These are phyloP conservation scores for Stereum hirsutum DNA, from an alignment of 1,284 basidiomycete genomes.

Conservation along the genomic window DNA sequence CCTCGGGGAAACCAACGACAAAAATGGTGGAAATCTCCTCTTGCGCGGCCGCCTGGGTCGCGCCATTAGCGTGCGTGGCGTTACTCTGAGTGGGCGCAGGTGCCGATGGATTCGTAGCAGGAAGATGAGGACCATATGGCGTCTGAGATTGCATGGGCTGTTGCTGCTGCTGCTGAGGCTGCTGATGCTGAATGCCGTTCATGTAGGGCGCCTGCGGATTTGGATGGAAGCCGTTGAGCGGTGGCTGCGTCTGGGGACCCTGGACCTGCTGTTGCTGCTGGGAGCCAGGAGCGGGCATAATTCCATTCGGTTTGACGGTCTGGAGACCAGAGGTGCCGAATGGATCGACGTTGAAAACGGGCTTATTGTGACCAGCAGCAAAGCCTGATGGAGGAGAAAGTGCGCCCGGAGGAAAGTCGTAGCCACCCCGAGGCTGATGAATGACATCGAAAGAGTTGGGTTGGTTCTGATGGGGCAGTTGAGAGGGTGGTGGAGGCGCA, in stretches of 20 bases:
- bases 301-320: conserved; percentile 7
- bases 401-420: conserved; percentile 17
- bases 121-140: conserved; percentile 61
- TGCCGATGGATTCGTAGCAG: conserved; percentile 25
- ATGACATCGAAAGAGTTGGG: conserved; percentile 18
- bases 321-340: conserved; percentile 7
- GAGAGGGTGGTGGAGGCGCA: conserved; percentile 11
- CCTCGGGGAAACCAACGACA: conserved; percentile 97
- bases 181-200: conserved; percentile 26
- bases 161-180: conserved; percentile 19
- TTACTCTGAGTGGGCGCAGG: conserved; percentile 16
- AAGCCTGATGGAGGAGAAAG: conserved; percentile 14
- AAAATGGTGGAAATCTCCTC: conserved; percentile 98
- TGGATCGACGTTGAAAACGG: conserved; percentile 12
- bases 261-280: conserved; percentile 14
- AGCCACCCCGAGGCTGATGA: conserved; percentile 16
- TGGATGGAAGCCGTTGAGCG: conserved; percentile 11
- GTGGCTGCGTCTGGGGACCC: conserved; percentile 19
- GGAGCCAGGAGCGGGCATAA: conserved; percentile 6
- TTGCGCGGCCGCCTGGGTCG: conserved; percentile 23
- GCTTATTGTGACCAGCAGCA: conserved; percentile 8
- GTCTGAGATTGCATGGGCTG: conserved; percentile 55
- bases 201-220: conserved; percentile 19
- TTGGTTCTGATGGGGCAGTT: conserved; percentile 11
- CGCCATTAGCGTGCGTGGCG: conserved; percentile 18